Evolutionary conservation across 23 red algal genomes (phyloP).

Genomic region (Gracilaria domingensis): DNA sequence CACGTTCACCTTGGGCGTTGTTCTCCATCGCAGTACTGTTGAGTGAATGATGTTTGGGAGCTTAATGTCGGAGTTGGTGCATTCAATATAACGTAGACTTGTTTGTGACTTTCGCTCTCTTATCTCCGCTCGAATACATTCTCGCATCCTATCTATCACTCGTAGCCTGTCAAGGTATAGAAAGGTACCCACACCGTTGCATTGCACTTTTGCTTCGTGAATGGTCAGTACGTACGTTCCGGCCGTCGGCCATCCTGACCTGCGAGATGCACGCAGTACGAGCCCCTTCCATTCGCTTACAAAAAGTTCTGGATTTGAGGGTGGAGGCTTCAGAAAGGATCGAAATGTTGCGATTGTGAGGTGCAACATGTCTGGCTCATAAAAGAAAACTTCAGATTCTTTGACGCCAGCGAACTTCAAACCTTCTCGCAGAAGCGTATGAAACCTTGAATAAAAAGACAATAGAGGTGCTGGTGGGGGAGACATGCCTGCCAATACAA

Average conservation of each 20-base stretch:
- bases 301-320: conserved; percentile 17
- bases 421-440: conserved; percentile 2
- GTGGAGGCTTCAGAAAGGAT: conserved; percentile 24
- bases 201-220: conserved; percentile 30
- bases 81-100: conserved; percentile 1
- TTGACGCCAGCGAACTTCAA: conserved; percentile 27
- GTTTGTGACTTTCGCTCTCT: not conserved
- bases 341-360: conserved; percentile 46
- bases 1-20: conserved; percentile 12
- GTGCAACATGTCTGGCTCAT: conserved; percentile 34
- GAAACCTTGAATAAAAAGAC: conserved; percentile 27
- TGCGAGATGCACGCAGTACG: not conserved
- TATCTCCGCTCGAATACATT: conserved; percentile 40
- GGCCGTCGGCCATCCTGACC: not conserved
- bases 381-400: not conserved
- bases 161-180: conserved; percentile 24
- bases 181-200: conserved; percentile 44
- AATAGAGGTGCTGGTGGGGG: conserved; percentile 22
- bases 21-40: conserved; percentile 61
- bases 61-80: not conserved
- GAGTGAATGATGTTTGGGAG: conserved; percentile 61
- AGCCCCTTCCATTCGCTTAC: conserved; percentile 32
- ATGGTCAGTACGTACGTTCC: conserved; percentile 4
- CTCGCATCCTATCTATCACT: conserved; percentile 22
- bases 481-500: conserved; percentile 35